These are phyloP conservation scores for Phytophthora macrochlamydospora DNA, from an alignment of 352 stramenopile genomes.

Conservation along the genomic window DNA sequence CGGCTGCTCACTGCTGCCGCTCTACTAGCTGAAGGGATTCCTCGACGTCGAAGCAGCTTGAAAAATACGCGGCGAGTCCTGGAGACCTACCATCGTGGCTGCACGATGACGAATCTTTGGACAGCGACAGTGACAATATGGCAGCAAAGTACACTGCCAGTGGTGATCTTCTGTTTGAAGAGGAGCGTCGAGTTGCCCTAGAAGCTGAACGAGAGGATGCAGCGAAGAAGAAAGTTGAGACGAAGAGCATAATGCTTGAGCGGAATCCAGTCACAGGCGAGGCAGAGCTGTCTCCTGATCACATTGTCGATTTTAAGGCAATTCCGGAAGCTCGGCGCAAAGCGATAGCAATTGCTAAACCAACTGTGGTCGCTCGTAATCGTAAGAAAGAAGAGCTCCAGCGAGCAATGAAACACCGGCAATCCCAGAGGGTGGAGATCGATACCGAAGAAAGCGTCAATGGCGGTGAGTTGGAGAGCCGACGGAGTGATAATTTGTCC, in stretches of 20 bases:
- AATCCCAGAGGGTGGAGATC: slow-evolving; percentile 4
- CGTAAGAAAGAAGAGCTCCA: slow-evolving; percentile 42
- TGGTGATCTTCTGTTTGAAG: slow-evolving; percentile 56
- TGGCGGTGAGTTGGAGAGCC: slow-evolving; percentile 3
- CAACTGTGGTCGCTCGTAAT: slow-evolving; percentile 16
- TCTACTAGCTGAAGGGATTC: slow-evolving; percentile 9
- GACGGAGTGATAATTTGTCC: slow-evolving; percentile 17
- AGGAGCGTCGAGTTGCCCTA: slow-evolving; percentile 32
- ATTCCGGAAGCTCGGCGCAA: background rate
- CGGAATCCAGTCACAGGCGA: slow-evolving; percentile 49
- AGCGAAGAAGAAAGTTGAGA: slow-evolving; percentile 8
- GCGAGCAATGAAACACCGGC: slow-evolving; percentile 27
- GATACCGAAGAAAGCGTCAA: slow-evolving; percentile 7
- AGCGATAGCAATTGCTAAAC: background rate
- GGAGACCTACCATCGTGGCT: slow-evolving; percentile 54
- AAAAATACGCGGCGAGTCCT: slow-evolving; percentile 40
- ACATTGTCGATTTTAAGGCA: slow-evolving; percentile 34
- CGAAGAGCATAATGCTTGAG: slow-evolving; percentile 20
- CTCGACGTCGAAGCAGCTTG: slow-evolving; percentile 48
- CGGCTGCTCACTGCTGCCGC: slow-evolving; percentile 2
- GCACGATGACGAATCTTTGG: slow-evolving; percentile 27
- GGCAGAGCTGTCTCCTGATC: slow-evolving; percentile 41
- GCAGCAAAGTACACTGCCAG: slow-evolving; percentile 52
- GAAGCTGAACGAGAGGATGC: slow-evolving; percentile 15
- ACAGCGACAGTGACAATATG: slow-evolving; percentile 47